Percentiles rank a stretch among this genome's conserved stretches.
phyloP scores from a whole-genome alignment of 306 rosid species.

The Ochetophila trinervis region DNA sequence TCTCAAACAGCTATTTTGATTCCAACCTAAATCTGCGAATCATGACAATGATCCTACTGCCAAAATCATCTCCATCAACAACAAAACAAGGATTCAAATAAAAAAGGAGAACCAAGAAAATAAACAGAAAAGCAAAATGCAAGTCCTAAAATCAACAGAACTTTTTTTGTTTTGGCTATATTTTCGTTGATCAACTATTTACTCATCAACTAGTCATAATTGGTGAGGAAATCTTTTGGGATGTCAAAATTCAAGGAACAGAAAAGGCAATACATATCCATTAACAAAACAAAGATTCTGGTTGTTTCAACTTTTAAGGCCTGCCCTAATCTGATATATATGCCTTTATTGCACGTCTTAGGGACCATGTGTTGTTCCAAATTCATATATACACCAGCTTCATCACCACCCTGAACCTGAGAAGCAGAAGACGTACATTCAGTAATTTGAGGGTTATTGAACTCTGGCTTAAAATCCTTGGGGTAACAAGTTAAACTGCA shows the following conservation, averaged over 20 bases:
- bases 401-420: slow-evolving; percentile 49
- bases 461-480: background rate
- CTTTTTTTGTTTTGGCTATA: no score
- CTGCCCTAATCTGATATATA: slow-evolving; percentile 20
- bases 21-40: no score
- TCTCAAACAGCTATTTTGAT: background rate
- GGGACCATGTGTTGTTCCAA: slow-evolving; percentile 33
- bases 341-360: slow-evolving; percentile 37
- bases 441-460: slow-evolving; percentile 1
- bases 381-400: slow-evolving; percentile 36
- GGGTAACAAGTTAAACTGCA: background rate
- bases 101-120: no score
- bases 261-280: background rate
- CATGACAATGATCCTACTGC: no score
- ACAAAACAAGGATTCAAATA: no score
- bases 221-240: background rate
- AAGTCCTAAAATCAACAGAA: no score
- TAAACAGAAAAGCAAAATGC: background rate
- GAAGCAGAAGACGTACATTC: slow-evolving; percentile 11
- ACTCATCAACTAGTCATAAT: background rate
- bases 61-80: no score
- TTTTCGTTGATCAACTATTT: no score
- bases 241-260: background rate
- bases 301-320: background rate
- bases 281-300: background rate